phyloP scores from a whole-genome alignment of 495 filamentous ascomycete species.

The Penicillium bovifimosum region DNA sequence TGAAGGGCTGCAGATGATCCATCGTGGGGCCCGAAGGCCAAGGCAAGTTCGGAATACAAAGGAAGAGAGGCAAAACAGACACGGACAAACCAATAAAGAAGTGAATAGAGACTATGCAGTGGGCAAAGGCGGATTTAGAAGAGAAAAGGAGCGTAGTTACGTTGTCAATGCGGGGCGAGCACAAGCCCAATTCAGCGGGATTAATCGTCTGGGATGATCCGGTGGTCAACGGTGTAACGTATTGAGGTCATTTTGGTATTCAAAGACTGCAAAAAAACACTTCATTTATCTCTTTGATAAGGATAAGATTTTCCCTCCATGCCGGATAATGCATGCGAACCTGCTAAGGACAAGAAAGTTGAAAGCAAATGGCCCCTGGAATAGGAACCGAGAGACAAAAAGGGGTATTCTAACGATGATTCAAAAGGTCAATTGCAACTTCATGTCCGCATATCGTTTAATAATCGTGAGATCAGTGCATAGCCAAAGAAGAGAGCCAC shows the following conservation, averaged over 20 bases:
- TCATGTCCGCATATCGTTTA: slow-evolving; percentile 52
- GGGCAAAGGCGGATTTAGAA: slow-evolving; percentile 18
- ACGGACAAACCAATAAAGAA: slow-evolving; percentile 15
- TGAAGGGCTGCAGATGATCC: slow-evolving; percentile 26
- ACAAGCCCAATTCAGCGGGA: slow-evolving; percentile 19
- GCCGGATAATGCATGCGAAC: slow-evolving; percentile 16
- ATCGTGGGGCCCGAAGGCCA: slow-evolving; percentile 26
- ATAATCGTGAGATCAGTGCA: slow-evolving; percentile 68
- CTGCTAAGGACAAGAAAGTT: slow-evolving; percentile 10
- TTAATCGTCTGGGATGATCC: slow-evolving; percentile 12
- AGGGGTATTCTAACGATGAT: neutral
- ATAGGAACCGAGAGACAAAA: neutral
- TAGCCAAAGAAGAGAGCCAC: slow-evolving; percentile 67
- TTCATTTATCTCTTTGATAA: slow-evolving; percentile 1
- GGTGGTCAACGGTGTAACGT: slow-evolving; percentile 21
- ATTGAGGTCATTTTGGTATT: neutral
- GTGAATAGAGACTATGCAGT: slow-evolving; percentile 1
- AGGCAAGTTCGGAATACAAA: neutral
- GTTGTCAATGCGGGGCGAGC: slow-evolving; percentile 20
- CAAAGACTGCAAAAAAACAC: neutral
- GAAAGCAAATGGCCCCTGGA: neutral
- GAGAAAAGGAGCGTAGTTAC: slow-evolving; percentile 23
- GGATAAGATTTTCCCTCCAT: neutral
- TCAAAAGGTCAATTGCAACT: neutral
- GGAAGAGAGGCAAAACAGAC: slow-evolving; percentile 4